phyloP scores from a whole-genome alignment of 306 rosid species.

The Prunus armeniaca region DNA sequence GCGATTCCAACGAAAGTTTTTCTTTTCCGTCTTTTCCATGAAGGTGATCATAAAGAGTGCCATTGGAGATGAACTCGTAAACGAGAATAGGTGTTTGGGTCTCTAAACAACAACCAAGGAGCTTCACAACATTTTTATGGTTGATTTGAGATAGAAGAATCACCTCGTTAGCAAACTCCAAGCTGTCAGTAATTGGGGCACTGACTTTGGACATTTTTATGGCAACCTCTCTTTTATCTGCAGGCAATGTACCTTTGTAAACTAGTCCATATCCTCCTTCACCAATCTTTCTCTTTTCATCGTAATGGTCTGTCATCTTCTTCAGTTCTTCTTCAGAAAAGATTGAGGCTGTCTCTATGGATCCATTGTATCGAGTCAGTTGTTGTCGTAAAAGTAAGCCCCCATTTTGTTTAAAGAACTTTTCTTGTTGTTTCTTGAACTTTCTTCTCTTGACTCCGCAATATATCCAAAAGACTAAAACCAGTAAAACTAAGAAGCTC shows the following conservation, averaged over 20 bases:
- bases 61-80: background rate
- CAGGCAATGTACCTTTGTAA: conserved; percentile 17
- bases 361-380: too few species aligned
- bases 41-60: background rate
- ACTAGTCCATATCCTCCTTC: conserved; percentile 22
- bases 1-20: background rate
- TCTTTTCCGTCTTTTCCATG: background rate
- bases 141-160: background rate
- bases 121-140: background rate
- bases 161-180: background rate
- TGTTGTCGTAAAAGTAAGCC: too few species aligned
- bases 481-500: background rate
- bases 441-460: conserved; percentile 5
- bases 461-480: background rate
- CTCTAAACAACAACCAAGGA: background rate
- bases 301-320: conserved; percentile 16
- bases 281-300: background rate
- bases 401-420: conserved; percentile 4
- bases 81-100: background rate
- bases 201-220: too few species aligned
- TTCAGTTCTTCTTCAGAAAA: conserved; percentile 4
- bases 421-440: background rate
- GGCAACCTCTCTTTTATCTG: too few species aligned
- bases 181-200: too few species aligned
- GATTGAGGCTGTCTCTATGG: background rate